Percentiles rank a stretch among this genome's conserved stretches.
phyloP scores from a whole-genome alignment of 176 grass and related monocot species.

The Zizania latifolia region DNA sequence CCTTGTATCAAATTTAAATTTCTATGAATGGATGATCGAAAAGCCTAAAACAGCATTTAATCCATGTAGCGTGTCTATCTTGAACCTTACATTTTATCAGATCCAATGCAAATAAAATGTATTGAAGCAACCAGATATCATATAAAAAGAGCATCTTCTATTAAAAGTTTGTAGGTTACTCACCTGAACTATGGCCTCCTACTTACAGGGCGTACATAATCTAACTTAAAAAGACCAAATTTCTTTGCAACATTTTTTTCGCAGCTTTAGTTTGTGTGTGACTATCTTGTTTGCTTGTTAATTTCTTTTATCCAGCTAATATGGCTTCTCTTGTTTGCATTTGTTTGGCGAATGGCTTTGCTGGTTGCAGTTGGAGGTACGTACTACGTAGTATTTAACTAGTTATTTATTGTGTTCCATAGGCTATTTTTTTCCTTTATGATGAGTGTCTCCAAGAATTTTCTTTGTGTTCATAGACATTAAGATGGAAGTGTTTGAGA shows the following conservation, averaged over 20 bases:
- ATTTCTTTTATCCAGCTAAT: constrained; percentile 7
- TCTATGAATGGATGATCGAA: background rate
- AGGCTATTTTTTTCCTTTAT: background rate
- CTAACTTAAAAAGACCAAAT: background rate
- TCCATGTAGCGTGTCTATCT: background rate
- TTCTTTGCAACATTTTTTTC: background rate
- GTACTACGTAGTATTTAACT: constrained; percentile 18
- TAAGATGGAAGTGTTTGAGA: background rate
- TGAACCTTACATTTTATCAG: background rate
- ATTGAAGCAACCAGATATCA: background rate
- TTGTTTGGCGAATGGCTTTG: constrained; percentile 5
- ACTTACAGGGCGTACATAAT: background rate
- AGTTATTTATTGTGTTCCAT: background rate
- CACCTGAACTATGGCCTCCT: background rate
- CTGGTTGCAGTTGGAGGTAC: constrained; percentile 59
- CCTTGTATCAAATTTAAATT: background rate
- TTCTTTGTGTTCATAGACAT: background rate
- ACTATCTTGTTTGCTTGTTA: background rate
- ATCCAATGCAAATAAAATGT: background rate
- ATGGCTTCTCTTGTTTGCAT: background rate
- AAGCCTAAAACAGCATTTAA: no score
- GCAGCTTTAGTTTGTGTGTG: background rate
- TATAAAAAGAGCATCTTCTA: background rate
- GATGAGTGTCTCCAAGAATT: background rate
- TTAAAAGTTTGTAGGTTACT: background rate